A percentile compares a stretch with the other conserved stretches of the same genome.
phyloP scores from a whole-genome alignment of 345 rosid species.

The Ricinus communis region DNA sequence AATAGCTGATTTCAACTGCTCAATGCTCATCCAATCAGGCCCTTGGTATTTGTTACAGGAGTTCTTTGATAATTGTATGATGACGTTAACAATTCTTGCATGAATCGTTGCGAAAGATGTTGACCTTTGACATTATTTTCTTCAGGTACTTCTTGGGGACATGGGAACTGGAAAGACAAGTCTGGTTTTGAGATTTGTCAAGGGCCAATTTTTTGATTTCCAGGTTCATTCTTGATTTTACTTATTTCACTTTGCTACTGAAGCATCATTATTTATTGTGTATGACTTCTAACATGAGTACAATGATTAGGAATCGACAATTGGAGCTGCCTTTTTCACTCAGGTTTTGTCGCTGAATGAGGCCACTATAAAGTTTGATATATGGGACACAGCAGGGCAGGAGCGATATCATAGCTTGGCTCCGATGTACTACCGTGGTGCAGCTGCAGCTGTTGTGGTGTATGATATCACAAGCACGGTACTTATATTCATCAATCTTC shows the following conservation, averaged over 20 bases:
- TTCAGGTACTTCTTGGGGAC: conserved; percentile 78
- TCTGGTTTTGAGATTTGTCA: conserved; percentile 69
- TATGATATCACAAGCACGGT: conserved; percentile 79
- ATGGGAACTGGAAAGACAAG: conserved; percentile 87
- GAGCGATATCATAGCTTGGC: conserved; percentile 84
- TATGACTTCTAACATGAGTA: conserved; percentile 18
- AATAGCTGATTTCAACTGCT: too few species aligned
- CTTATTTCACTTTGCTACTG: background rate
- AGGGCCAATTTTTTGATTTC: conserved; percentile 68
- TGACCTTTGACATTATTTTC: conserved; percentile 1
- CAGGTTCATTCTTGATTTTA: conserved; percentile 46
- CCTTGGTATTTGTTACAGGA: too few species aligned
- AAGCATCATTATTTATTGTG: background rate
- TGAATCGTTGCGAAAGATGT: background rate
- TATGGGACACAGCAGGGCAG: conserved; percentile 89
- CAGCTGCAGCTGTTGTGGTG: conserved; percentile 80
- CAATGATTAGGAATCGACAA: conserved; percentile 61
- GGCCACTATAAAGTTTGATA: conserved; percentile 68
- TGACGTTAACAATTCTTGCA: too few species aligned
- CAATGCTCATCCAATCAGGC: too few species aligned
- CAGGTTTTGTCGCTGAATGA: conserved; percentile 68
- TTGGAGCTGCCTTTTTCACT: conserved; percentile 83
- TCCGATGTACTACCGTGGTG: conserved; percentile 85
- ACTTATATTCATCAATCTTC: conserved; percentile 7
- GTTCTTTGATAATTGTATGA: too few species aligned